Percentiles rank a stretch among this genome's conserved stretches.
Evolutionary conservation across 1,284 basidiomycete species (phyloP).

Genomic region (Spongispora temasekensis): DNA sequence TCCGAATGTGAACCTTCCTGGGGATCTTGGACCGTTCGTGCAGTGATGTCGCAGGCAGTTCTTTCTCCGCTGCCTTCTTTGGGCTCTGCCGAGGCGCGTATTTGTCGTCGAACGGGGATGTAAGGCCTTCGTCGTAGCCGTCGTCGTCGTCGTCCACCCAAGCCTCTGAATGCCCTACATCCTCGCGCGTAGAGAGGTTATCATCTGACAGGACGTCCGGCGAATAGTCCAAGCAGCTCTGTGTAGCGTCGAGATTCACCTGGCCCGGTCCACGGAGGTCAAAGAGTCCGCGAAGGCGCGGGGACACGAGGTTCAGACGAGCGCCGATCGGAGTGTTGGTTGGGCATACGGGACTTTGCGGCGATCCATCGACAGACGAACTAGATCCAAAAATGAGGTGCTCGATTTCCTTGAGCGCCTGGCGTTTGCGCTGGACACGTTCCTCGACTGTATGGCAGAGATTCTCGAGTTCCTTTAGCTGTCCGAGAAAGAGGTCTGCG

Average conservation of each 20-base stretch:
- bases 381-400: constrained; percentile 21
- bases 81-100: constrained; percentile 16
- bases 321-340: constrained; percentile 25
- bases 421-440: constrained; percentile 28
- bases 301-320: constrained; percentile 19
- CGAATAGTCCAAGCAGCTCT: constrained; percentile 31
- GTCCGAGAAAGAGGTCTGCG: constrained; percentile 30
- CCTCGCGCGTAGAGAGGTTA: constrained; percentile 5
- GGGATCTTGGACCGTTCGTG: constrained; percentile 22
- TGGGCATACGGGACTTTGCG: constrained; percentile 21
- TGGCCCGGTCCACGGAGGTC: constrained; percentile 30
- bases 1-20: constrained; percentile 18
- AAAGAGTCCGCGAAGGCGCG: constrained; percentile 35
- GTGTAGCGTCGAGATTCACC: constrained; percentile 22
- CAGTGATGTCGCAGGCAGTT: constrained; percentile 14
- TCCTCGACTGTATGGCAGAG: constrained; percentile 27
- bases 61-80: constrained; percentile 17
- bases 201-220: constrained; percentile 10
- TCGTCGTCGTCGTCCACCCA: constrained; percentile 32
- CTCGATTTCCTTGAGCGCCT: constrained; percentile 29
- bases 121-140: constrained; percentile 18
- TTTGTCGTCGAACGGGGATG: constrained; percentile 31
- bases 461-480: constrained; percentile 26
- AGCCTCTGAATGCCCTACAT: constrained; percentile 13
- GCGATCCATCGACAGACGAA: constrained; percentile 16